Evolutionary conservation across 1,284 basidiomycete genomes (phyloP), one percentile per base, ranked within the genome.

Genomic region (Pterula multifida): DNA sequence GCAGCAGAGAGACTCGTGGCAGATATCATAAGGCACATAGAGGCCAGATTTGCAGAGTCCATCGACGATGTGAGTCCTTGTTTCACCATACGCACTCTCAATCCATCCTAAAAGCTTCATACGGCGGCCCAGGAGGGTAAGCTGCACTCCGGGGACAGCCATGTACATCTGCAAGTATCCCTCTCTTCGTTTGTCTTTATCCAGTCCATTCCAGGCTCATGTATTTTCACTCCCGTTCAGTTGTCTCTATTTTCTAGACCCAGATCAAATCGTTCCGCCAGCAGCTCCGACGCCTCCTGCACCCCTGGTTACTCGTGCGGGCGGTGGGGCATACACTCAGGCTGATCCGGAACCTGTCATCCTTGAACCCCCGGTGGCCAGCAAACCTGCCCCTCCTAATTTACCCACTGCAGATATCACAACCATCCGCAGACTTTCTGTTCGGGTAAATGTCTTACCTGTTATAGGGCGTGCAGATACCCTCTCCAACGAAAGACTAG

Each of bases 371-470:
- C 81, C 85, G 15, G 77, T 88, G 50, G 74, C 81, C 39, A 79
- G 77, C 49, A 85, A 81, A 63, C 80, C 82, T 49, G 67, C 76
- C 53, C 75, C 78, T 48, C 76, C 81, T 36, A 74, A 77, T 42
- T 70, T 85, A 45, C 82, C 83, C 50, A 70, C 78, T 44, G 76
- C 85, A 54, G 93, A 97, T 70, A 86, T 96, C 60, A 80, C 83
- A 61, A 88, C 90, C 61, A 96, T 97, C 70, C 81, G 87, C 58
- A 78, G 87, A 48, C 73, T 97, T 56, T 93, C 92, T 62, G 78
- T 81, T 58, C 85, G 91, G 61, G 92, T 96, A 67, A 97, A 97
- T 68, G 81, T 97, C 51, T 86, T 97, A 56, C 93, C 94, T 51
- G 90, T 97, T 59, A 86, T 97, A 58, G 89, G 92, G 55, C 85